Percentiles rank a stretch among this genome's conserved stretches.
phyloP scores from a whole-genome alignment of 768 basidiomycete genomes.

The Leucosporidium scottii region DNA sequence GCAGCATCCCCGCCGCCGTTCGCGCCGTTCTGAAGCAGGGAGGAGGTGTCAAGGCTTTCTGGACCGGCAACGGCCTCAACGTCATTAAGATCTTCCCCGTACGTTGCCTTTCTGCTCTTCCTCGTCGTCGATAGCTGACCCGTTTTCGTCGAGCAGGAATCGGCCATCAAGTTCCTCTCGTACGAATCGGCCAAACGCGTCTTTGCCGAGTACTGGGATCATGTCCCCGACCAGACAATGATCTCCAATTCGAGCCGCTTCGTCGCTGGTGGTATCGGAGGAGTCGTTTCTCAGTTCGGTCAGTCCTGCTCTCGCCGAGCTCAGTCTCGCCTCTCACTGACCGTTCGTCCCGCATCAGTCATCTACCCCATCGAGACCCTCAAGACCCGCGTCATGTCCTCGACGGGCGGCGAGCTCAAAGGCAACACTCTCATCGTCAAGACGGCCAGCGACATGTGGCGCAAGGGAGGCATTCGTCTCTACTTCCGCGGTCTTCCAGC shows the following conservation, averaged over 20 bases:
- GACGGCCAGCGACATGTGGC: constrained; percentile 69
- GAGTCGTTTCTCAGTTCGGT: constrained; percentile 88
- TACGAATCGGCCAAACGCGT: constrained; percentile 94
- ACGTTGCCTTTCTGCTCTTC: constrained; percentile 13
- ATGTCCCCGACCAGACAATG: constrained; percentile 76
- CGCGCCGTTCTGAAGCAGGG: constrained; percentile 80
- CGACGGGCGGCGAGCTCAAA: constrained; percentile 50
- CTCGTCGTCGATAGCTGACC: background rate
- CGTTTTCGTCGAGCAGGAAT: constrained; percentile 52
- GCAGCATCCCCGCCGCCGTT: constrained; percentile 63
- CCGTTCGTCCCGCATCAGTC: constrained; percentile 47
- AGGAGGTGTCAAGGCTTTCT: constrained; percentile 74
- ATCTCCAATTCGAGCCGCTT: constrained; percentile 90
- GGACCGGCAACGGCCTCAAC: constrained; percentile 89
- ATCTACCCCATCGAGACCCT: constrained; percentile 96
- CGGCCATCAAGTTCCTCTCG: constrained; percentile 93
- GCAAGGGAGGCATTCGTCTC: constrained; percentile 65
- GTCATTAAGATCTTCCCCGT: constrained; percentile 87
- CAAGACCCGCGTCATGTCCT: constrained; percentile 99
- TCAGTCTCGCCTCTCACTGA: constrained; percentile 10
- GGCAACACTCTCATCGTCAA: constrained; percentile 47
- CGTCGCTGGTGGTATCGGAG: constrained; percentile 89
- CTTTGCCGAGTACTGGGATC: constrained; percentile 85
- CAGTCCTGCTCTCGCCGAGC: constrained; percentile 38
- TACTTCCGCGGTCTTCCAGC: constrained; percentile 89